phyloP scores from a whole-genome alignment of 768 basidiomycete species.

The Cystobasidium tubakii region DNA sequence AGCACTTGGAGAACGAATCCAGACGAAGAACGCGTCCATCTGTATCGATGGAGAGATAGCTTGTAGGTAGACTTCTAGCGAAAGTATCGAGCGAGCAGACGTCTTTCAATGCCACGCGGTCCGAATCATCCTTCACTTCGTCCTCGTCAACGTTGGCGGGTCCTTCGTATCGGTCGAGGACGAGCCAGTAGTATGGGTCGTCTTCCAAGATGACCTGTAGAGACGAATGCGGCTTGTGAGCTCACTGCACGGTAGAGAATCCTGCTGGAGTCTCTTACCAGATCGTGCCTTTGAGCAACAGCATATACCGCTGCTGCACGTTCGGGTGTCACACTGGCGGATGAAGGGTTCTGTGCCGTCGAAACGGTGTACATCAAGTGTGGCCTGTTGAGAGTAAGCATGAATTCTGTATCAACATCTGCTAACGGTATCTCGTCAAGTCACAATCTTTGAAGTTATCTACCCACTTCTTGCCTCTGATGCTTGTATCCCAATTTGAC shows the following conservation, averaged over 20 bases:
- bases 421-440: no score
- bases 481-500: conserved; percentile 58
- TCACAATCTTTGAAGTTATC: neutral
- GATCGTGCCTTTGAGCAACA: conserved; percentile 69
- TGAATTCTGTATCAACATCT: neutral
- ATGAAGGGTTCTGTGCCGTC: conserved; percentile 76
- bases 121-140: neutral
- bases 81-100: conserved; percentile 26
- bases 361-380: conserved; percentile 60
- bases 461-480: conserved; percentile 53
- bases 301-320: conserved; percentile 74
- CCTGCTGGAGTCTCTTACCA: no score
- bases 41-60: conserved; percentile 59
- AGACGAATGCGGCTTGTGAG: no score
- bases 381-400: conserved; percentile 48
- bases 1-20: conserved; percentile 69
- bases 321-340: conserved; percentile 50
- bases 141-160: conserved; percentile 14
- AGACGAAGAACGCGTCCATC: conserved; percentile 77
- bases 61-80: conserved; percentile 28
- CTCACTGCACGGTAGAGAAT: no score
- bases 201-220: conserved; percentile 30
- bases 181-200: conserved; percentile 36
- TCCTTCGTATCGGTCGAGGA: conserved; percentile 17
- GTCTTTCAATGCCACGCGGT: conserved; percentile 11